Conservation (phyloP, 106 monocot genomes). For the Platanthera guangdongensis region DNA sequence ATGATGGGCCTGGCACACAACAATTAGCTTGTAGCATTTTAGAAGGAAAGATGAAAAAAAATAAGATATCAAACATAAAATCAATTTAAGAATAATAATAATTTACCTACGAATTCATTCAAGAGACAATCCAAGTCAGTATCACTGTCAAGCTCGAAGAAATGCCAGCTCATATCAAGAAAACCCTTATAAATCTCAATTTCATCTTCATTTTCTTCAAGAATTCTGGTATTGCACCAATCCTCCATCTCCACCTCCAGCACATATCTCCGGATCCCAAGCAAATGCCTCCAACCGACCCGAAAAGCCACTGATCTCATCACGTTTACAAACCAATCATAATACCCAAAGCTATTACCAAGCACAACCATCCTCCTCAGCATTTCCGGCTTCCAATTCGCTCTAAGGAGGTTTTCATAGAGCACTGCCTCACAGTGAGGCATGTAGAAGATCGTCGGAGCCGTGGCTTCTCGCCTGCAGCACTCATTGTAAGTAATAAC, state of each 20-base stretch:
- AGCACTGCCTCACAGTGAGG: slow-evolving; percentile 78
- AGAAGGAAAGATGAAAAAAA: too few species aligned
- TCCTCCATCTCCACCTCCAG: slow-evolving; percentile 46
- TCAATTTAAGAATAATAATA: neutral
- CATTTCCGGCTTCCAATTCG: slow-evolving; percentile 43
- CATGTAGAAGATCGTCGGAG: slow-evolving; percentile 82
- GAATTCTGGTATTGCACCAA: too few species aligned
- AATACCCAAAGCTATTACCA: slow-evolving; percentile 76
- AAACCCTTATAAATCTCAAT: slow-evolving; percentile 46
- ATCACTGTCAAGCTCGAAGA: slow-evolving; percentile 47
- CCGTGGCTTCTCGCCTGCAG: slow-evolving; percentile 36
- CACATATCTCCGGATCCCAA: slow-evolving; percentile 32
- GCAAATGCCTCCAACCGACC: slow-evolving; percentile 25
- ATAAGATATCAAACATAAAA: too few species aligned
- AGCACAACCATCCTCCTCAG: slow-evolving; percentile 50
- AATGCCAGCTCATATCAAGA: slow-evolving; percentile 83
- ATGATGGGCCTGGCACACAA: too few species aligned
- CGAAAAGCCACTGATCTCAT: slow-evolving; percentile 12
- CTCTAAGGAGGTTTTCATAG: slow-evolving; percentile 57
- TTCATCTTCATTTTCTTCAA: slow-evolving; percentile 14
- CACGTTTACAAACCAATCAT: slow-evolving; percentile 29
- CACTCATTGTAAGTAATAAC: slow-evolving; percentile 43
- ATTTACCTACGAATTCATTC: neutral
- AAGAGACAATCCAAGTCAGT: slow-evolving; percentile 10
- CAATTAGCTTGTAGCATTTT: too few species aligned